A percentile compares a stretch with the other conserved stretches of the same genome.
Evolutionary conservation across 306 rosid species (phyloP).

Genomic region (Ceratonia siliqua): DNA sequence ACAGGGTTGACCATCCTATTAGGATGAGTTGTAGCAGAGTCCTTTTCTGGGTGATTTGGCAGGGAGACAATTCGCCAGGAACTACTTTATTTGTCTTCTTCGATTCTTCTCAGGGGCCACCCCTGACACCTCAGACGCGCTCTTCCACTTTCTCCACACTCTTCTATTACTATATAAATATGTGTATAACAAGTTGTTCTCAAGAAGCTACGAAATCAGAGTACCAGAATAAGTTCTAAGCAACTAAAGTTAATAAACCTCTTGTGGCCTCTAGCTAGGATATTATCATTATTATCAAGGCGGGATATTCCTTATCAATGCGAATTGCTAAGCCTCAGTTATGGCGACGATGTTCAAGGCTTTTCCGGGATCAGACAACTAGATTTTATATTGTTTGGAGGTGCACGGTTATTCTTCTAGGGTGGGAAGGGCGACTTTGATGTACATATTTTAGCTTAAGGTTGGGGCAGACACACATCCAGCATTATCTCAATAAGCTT

Average conservation of each 20-base stretch:
- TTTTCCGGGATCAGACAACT: constrained; percentile 56
- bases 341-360: constrained; percentile 59
- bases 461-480: not conserved
- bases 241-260: not conserved
- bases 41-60: constrained; percentile 39
- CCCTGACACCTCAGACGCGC: constrained; percentile 40
- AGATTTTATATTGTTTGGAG: constrained; percentile 68
- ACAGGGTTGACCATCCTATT: constrained; percentile 45
- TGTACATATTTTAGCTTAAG: not conserved
- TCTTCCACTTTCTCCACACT: constrained; percentile 28
- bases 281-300: constrained; percentile 40
- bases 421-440: constrained; percentile 46
- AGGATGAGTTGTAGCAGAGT: constrained; percentile 38
- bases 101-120: constrained; percentile 34
- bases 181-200: not conserved
- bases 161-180: constrained; percentile 21
- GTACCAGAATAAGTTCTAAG: not conserved
- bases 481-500: not conserved
- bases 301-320: constrained; percentile 33
- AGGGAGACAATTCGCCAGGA: constrained; percentile 47
- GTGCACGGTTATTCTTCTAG: constrained; percentile 57
- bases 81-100: constrained; percentile 54
- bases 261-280: not conserved
- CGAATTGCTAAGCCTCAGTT: constrained; percentile 38
- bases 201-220: not conserved